Conservation (phyloP, 2,329 filamentous ascomycete species). For the Huntiella decipiens region DNA sequence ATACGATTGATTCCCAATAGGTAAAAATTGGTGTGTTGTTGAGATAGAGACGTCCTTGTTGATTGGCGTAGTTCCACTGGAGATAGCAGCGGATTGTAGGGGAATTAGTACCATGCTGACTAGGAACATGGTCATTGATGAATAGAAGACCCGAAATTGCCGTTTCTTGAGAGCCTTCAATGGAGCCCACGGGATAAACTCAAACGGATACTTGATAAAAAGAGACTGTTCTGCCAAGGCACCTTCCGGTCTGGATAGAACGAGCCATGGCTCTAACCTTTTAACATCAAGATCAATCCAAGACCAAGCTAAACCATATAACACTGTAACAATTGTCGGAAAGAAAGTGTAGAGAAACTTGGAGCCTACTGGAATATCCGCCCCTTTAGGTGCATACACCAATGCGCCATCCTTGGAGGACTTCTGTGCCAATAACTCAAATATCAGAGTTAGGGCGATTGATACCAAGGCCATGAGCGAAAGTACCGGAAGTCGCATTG, state of each 20-base stretch:
- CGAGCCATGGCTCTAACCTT: slow-evolving; percentile 39
- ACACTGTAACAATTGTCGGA: slow-evolving; percentile 33
- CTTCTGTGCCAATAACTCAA: slow-evolving; percentile 26
- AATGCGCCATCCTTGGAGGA: slow-evolving; percentile 25
- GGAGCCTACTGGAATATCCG: slow-evolving; percentile 19
- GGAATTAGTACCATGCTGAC: slow-evolving; percentile 38
- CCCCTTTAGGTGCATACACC: slow-evolving; percentile 13
- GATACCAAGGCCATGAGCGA: slow-evolving; percentile 20
- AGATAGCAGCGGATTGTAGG: slow-evolving; percentile 33
- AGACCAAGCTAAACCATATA: slow-evolving; percentile 37
- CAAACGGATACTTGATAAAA: slow-evolving; percentile 32
- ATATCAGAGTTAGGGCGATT: slow-evolving; percentile 21
- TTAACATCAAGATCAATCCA: slow-evolving; percentile 42
- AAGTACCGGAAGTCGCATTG: slow-evolving; percentile 18
- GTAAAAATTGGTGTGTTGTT: slow-evolving; percentile 11
- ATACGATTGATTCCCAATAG: slow-evolving; percentile 13
- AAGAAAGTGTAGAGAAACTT: slow-evolving; percentile 29
- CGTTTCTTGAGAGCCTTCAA: slow-evolving; percentile 19
- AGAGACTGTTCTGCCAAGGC: slow-evolving; percentile 27
- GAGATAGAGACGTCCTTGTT: neutral
- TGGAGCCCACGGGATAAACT: slow-evolving; percentile 19
- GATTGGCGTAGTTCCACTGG: slow-evolving; percentile 18
- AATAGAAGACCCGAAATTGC: slow-evolving; percentile 34
- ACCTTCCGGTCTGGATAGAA: slow-evolving; percentile 29
- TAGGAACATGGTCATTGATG: slow-evolving; percentile 27